Conservation (phyloP, 2,329 filamentous ascomycete species). For the Trichophaea hybrida region DNA sequence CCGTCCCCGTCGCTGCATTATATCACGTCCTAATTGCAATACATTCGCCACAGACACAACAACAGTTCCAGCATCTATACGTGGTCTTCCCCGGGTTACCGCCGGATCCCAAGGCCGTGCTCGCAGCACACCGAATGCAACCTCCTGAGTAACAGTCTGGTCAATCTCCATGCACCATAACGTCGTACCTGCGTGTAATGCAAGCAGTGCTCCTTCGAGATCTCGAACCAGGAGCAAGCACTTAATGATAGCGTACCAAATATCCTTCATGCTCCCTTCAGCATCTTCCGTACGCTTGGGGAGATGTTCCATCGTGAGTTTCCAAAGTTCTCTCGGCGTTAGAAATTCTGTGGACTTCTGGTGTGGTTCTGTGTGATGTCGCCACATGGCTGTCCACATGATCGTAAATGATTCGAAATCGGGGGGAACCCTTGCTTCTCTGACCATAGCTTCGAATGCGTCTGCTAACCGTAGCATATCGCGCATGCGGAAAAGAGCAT, state of each 20-base stretch:
- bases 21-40: background rate
- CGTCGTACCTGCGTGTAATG: slow-evolving; percentile 29
- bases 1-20: background rate
- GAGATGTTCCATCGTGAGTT: slow-evolving; percentile 30
- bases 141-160: slow-evolving; percentile 21
- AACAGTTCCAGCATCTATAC: background rate
- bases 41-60: slow-evolving; percentile 1
- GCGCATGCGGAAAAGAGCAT: slow-evolving; percentile 48
- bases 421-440: slow-evolving; percentile 38
- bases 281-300: background rate
- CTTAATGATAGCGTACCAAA: slow-evolving; percentile 37
- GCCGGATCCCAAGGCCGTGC: background rate
- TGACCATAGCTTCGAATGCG: slow-evolving; percentile 43
- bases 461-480: slow-evolving; percentile 41
- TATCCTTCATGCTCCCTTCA: slow-evolving; percentile 27
- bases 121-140: slow-evolving; percentile 14
- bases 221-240: slow-evolving; percentile 36
- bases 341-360: slow-evolving; percentile 28
- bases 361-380: slow-evolving; percentile 28
- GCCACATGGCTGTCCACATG: slow-evolving; percentile 47
- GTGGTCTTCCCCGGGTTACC: background rate
- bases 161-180: slow-evolving; percentile 25
- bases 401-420: slow-evolving; percentile 55
- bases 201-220: slow-evolving; percentile 34
- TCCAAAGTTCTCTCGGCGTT: slow-evolving; percentile 35